phyloP scores from a whole-genome alignment of 1,284 basidiomycete genomes.

The Malassezia caprae region DNA sequence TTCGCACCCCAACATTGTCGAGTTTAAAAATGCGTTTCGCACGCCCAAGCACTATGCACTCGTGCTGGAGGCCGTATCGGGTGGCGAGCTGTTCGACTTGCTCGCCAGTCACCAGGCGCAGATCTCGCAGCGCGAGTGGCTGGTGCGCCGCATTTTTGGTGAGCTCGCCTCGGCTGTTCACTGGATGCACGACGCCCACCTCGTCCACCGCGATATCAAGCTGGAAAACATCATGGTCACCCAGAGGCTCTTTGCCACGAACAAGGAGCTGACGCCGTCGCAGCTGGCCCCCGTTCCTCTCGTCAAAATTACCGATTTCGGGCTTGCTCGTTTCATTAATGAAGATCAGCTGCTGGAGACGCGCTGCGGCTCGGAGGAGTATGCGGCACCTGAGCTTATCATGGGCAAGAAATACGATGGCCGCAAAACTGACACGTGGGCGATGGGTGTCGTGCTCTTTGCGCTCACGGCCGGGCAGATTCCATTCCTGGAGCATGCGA shows the following conservation, averaged over 20 bases:
- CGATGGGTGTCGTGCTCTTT: constrained; percentile 72
- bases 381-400: constrained; percentile 82
- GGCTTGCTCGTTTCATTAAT: constrained; percentile 74
- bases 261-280: constrained; percentile 19
- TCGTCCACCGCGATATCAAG: constrained; percentile 88
- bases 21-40: constrained; percentile 64
- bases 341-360: constrained; percentile 66
- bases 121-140: constrained; percentile 53
- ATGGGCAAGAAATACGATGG: constrained; percentile 70
- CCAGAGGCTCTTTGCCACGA: constrained; percentile 21
- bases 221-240: constrained; percentile 58
- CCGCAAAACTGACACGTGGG: constrained; percentile 78
- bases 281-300: constrained; percentile 54
- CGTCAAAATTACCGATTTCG: constrained; percentile 81
- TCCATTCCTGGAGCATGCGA: constrained; percentile 48
- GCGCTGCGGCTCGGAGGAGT: constrained; percentile 79
- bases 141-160: constrained; percentile 64
- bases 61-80: constrained; percentile 65
- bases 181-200: constrained; percentile 77
- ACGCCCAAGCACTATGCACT: constrained; percentile 68
- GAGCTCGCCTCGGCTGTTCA: constrained; percentile 71
- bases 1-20: constrained; percentile 71
- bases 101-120: constrained; percentile 60
- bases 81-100: constrained; percentile 70
- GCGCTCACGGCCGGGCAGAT: constrained; percentile 59